Base-by-base conservation (phyloP, 169 alveolate species). In the Babesia bigemina region DNA sequence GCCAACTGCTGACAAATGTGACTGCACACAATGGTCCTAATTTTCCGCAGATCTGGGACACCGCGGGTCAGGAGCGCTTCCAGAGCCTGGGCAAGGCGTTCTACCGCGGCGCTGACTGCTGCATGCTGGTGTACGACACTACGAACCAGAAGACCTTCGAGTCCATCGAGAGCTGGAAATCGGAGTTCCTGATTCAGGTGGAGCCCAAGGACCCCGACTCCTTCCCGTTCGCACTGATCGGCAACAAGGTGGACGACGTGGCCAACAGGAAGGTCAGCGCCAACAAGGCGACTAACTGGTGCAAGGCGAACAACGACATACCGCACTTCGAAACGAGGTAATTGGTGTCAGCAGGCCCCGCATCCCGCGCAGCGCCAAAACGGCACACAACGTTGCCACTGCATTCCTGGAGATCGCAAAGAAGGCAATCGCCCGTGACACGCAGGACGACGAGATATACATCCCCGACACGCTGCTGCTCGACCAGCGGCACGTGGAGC, bases 71-170 rank as follows among this genome's bases (percentile, higher is more conserved):
- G 87, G 99, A 98, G 91, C 91, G 99, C 63, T 98, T 97, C 90
- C 97, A 98, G 88, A 93, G 98, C 57, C 85, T 98, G 62, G 99
- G 99, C 19, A 98, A 95, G 48, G 99, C 99, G 42, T 97, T 98
- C 85, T 98, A 98, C 85, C 88, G 99, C 59, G 99, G 99, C 33
- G 99, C 99, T 19, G 99, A 98, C 83, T 96, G 99, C 86, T 98
- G 99, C 87, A 98, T 96, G 62, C 86, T 98, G 63, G 99, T 97
- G 49, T 97, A 95, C 88, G 99, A 97, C 79, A 88, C 93, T 70
- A 93, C 97, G 24, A 87, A 82, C 48, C 83, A 85, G 53, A 95
- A 95, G 87, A 92, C 98, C 22, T 96, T 96, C 87, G 99, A 97
- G 67, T 91, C 95, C 49, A 72, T 97, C 29, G 96, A 95, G 69